phyloP scores from a whole-genome alignment of 805 yeast genomes.

The Lachancea quebecensis region DNA sequence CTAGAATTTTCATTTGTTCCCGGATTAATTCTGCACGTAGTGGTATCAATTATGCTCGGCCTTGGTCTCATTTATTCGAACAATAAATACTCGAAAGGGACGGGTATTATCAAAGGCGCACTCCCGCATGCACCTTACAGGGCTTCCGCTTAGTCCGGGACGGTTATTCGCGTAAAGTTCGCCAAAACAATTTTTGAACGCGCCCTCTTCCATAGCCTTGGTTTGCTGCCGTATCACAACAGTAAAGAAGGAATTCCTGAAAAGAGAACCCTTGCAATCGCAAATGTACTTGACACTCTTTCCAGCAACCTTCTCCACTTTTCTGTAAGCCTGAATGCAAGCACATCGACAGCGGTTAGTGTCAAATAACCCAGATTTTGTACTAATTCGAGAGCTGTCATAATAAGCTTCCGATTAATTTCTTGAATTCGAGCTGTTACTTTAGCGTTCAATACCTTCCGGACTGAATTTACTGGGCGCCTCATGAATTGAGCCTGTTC shows the following conservation, averaged over 20 bases:
- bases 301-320: conserved; percentile 14
- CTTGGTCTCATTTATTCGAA: too few relatives aligned
- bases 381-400: conserved; percentile 19
- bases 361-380: conserved; percentile 22
- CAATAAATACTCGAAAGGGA: too few relatives aligned
- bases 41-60: too few relatives aligned
- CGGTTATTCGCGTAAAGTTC: too few relatives aligned
- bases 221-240: too few relatives aligned
- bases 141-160: too few relatives aligned
- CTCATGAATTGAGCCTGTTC: conserved; percentile 8
- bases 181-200: too few relatives aligned
- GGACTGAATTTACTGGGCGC: conserved; percentile 6
- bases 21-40: too few relatives aligned
- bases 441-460: conserved; percentile 17
- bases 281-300: conserved; percentile 19
- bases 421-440: conserved; percentile 9
- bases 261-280: conserved; percentile 17
- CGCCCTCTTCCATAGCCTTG: too few relatives aligned
- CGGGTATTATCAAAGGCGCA: too few relatives aligned
- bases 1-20: too few relatives aligned
- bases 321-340: not conserved
- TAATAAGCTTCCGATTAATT: conserved; percentile 13
- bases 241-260: conserved; percentile 6
- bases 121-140: too few relatives aligned
- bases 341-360: conserved; percentile 12